Conservation (phyloP, 2,329 filamentous ascomycete genomes). For the Nectriaceae sp. region DNA sequence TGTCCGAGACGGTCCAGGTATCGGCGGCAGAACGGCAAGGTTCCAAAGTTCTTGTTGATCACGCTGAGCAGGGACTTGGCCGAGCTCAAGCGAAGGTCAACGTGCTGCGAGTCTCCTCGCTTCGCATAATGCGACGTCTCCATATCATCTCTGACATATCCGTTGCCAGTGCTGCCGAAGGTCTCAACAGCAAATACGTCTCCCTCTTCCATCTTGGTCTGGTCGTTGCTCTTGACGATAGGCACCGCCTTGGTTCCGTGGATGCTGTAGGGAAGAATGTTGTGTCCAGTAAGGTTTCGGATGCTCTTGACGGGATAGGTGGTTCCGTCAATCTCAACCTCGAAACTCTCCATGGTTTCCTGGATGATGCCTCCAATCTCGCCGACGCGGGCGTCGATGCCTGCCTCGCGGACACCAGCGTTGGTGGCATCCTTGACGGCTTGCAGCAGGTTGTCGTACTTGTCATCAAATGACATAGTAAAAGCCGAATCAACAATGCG, state of each 20-base stretch:
- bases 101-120: conserved; percentile 70
- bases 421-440: conserved; percentile 78
- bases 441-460: conserved; percentile 72
- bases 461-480: conserved; percentile 73
- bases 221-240: conserved; percentile 85
- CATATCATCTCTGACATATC: conserved; percentile 83
- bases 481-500: conserved; percentile 82
- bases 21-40: conserved; percentile 84
- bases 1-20: conserved; percentile 92
- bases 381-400: conserved; percentile 86
- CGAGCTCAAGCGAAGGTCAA: conserved; percentile 74
- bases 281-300: conserved; percentile 86
- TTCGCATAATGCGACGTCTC: conserved; percentile 90
- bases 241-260: conserved; percentile 93
- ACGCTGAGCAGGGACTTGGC: conserved; percentile 83
- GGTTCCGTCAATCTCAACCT: conserved; percentile 78
- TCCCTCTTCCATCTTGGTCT: conserved; percentile 97
- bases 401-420: conserved; percentile 81
- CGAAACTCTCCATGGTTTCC: conserved; percentile 91
- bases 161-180: conserved; percentile 90
- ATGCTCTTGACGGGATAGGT: conserved; percentile 83
- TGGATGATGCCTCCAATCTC: conserved; percentile 85
- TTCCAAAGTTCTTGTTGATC: conserved; percentile 97
- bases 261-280: conserved; percentile 85
- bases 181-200: conserved; percentile 96